Percentiles rank a stretch among this genome's conserved stretches.
phyloP scores from a whole-genome alignment of 495 filamentous ascomycete genomes.

The Bryoglossum gracile region DNA sequence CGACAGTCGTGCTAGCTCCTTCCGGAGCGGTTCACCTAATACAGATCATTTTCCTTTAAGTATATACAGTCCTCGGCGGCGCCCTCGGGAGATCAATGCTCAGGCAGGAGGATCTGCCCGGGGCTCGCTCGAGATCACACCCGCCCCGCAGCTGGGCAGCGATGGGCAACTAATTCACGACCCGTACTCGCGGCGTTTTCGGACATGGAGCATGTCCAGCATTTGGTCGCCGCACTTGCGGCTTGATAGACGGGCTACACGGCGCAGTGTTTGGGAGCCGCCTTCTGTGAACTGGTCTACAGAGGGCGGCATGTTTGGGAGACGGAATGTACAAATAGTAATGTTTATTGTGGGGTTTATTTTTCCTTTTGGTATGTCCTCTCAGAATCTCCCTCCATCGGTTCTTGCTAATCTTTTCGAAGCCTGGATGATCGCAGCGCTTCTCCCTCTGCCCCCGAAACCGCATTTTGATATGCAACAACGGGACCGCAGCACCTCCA shows the following conservation, averaged over 20 bases:
- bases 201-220: slow-evolving; percentile 41
- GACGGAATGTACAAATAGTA: slow-evolving; percentile 73
- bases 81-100: slow-evolving; percentile 27
- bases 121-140: slow-evolving; percentile 22
- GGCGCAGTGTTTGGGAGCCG: slow-evolving; percentile 56
- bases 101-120: slow-evolving; percentile 26
- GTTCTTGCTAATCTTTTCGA: slow-evolving; percentile 1
- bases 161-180: slow-evolving; percentile 13
- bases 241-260: slow-evolving; percentile 49
- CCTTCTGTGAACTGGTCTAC: slow-evolving; percentile 61
- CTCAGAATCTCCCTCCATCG: not conserved
- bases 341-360: slow-evolving; percentile 86
- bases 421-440: slow-evolving; percentile 80
- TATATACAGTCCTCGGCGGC: slow-evolving; percentile 46
- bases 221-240: slow-evolving; percentile 73
- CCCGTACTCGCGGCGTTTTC: slow-evolving; percentile 11
- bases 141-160: slow-evolving; percentile 12
- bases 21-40: slow-evolving; percentile 35
- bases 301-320: slow-evolving; percentile 51
- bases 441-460: slow-evolving; percentile 67
- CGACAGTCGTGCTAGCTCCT: slow-evolving; percentile 37
- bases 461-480: slow-evolving; percentile 40
- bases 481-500: slow-evolving; percentile 25
- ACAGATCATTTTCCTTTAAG: slow-evolving; percentile 39
- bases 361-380: slow-evolving; percentile 63